These are phyloP conservation scores for Termitomyces sp. DNA, from an alignment of 768 basidiomycete species.

Conservation along the genomic window DNA sequence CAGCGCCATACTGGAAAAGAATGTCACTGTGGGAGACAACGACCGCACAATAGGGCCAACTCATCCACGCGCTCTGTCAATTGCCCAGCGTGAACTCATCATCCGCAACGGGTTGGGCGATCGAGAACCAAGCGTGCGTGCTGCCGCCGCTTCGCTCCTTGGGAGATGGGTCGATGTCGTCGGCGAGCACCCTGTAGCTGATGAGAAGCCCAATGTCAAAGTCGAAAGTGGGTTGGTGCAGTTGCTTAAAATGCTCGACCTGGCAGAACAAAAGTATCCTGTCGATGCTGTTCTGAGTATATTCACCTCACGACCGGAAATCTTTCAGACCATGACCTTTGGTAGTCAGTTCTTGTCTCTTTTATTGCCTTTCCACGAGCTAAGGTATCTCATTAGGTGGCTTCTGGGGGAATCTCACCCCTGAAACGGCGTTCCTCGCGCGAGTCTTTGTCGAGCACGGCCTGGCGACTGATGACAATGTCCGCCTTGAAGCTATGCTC, in stretches of 20 bases:
- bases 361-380: not conserved
- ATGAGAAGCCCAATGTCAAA: slow-evolving; percentile 17
- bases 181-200: slow-evolving; percentile 28
- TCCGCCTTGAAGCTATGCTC: slow-evolving; percentile 59
- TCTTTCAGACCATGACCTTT: slow-evolving; percentile 67
- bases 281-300: slow-evolving; percentile 72
- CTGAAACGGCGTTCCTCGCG: slow-evolving; percentile 75
- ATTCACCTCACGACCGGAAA: slow-evolving; percentile 58
- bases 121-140: slow-evolving; percentile 67
- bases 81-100: slow-evolving; percentile 71
- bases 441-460: slow-evolving; percentile 84
- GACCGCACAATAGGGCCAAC: slow-evolving; percentile 45
- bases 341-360: slow-evolving; percentile 39
- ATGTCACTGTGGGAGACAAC: slow-evolving; percentile 19
- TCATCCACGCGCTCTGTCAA: slow-evolving; percentile 60
- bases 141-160: slow-evolving; percentile 68
- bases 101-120: slow-evolving; percentile 83
- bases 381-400: slow-evolving; percentile 35
- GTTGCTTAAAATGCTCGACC: slow-evolving; percentile 44
- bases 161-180: slow-evolving; percentile 70
- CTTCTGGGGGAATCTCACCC: slow-evolving; percentile 67
- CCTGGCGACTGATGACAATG: slow-evolving; percentile 49
- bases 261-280: slow-evolving; percentile 48
- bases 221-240: slow-evolving; percentile 17
- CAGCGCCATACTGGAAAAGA: slow-evolving; percentile 45